A percentile compares a stretch with the other conserved stretches of the same genome.
Evolutionary conservation across 2,329 filamentous ascomycete genomes (phyloP).

Genomic region (Neopestalotiopsis sp.): DNA sequence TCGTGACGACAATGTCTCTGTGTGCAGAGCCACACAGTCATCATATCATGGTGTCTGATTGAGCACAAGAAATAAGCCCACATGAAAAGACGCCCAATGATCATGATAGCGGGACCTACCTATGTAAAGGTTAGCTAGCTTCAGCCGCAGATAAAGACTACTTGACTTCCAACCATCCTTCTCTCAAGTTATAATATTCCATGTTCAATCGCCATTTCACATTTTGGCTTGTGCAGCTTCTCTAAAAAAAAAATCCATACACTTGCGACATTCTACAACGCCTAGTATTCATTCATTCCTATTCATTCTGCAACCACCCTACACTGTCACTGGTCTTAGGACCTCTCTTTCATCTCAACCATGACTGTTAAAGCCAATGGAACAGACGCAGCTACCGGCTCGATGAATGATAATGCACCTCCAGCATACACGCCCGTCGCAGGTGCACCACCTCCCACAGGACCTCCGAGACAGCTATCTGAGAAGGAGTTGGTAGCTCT

Average conservation of each 20-base stretch:
- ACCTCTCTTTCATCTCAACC: background rate
- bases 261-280: no score
- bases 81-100: background rate
- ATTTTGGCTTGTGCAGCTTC: background rate
- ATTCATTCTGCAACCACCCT: no score
- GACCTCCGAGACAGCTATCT: slow-evolving; percentile 14
- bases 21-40: no score
- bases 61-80: background rate
- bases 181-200: background rate
- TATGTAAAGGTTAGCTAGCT: no score
- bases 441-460: slow-evolving; percentile 1
- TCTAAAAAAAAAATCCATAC: no score
- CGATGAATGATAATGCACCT: background rate
- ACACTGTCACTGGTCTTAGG: no score
- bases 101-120: no score
- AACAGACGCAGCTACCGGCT: background rate
- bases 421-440: slow-evolving; percentile 16
- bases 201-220: background rate
- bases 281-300: no score
- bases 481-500: slow-evolving; percentile 26
- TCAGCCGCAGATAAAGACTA: slow-evolving; percentile 6
- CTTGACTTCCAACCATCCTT: background rate
- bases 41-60: background rate
- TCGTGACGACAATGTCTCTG: no score
- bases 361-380: background rate